phyloP scores from a whole-genome alignment of 352 stramenopile genomes.

The Phytophthora pisi region DNA sequence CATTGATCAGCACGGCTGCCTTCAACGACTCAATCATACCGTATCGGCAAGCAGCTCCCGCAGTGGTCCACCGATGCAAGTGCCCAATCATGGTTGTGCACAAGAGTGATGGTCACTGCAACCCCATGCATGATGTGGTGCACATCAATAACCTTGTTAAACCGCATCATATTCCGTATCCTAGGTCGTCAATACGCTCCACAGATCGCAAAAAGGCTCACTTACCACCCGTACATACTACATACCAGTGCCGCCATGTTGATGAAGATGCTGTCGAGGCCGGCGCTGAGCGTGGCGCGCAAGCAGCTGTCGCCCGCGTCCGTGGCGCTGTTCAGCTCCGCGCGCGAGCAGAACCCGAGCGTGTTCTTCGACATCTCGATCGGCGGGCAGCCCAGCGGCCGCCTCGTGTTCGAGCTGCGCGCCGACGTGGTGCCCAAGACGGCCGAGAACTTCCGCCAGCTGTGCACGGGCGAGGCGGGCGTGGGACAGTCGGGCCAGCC shows the following conservation, averaged over 20 bases:
- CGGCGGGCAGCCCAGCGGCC: conserved; percentile 86
- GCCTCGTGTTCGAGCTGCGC: conserved; percentile 91
- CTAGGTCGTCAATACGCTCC: neutral
- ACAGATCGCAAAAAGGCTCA: conserved; percentile 7
- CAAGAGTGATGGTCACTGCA: neutral
- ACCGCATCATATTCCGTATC: neutral
- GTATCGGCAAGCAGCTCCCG: too few species aligned
- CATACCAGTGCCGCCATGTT: conserved; percentile 20
- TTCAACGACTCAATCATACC: too few species aligned
- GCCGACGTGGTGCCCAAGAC: conserved; percentile 94
- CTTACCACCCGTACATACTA: neutral
- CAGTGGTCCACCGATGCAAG: too few species aligned
- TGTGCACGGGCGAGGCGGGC: conserved; percentile 98
- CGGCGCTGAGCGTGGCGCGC: conserved; percentile 26
- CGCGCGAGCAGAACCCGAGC: conserved; percentile 75
- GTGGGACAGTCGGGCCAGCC: conserved; percentile 73
- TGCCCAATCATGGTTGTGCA: too few species aligned
- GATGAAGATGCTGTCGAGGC: conserved; percentile 35
- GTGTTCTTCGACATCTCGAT: conserved; percentile 99
- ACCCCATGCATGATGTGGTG: neutral
- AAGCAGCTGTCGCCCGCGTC: conserved; percentile 30
- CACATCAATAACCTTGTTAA: neutral
- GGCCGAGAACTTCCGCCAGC: conserved; percentile 97
- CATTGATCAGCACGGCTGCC: too few species aligned
- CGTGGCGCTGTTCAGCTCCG: conserved; percentile 64